These are phyloP conservation scores for Sideroxylon spinosum DNA, from an alignment of 179 eudicot genomes.

Conservation along the genomic window DNA sequence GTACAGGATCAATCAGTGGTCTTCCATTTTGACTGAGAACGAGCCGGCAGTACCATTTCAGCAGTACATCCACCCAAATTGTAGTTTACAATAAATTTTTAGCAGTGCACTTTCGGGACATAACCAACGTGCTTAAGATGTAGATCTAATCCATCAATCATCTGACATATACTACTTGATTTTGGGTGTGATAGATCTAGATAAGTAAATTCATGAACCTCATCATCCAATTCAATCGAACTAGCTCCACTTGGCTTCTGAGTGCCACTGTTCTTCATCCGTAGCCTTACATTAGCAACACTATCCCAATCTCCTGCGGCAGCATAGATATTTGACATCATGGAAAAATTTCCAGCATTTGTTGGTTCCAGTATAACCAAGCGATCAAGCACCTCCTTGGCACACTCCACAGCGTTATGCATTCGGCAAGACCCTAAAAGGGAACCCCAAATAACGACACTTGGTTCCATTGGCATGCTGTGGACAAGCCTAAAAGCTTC, in stretches of 20 bases:
- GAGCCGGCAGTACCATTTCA: neutral
- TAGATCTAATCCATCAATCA: conserved; percentile 30
- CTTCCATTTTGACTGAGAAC: neutral
- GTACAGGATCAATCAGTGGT: neutral
- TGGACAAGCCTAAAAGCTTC: conserved; percentile 44
- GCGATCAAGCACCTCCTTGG: conserved; percentile 33
- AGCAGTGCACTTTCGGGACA: conserved; percentile 11
- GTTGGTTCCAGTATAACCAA: conserved; percentile 32
- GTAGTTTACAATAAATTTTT: neutral
- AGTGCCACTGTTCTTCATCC: conserved; percentile 33
- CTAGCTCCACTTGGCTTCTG: conserved; percentile 44
- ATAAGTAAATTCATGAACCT: conserved; percentile 39
- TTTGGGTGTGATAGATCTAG: conserved; percentile 37
- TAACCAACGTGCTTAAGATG: conserved; percentile 33
- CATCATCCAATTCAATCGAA: conserved; percentile 36
- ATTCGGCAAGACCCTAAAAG: conserved; percentile 46
- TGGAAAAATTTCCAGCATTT: conserved; percentile 36
- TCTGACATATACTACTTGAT: conserved; percentile 34
- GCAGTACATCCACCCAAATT: conserved; percentile 6
- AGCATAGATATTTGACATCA: conserved; percentile 48
- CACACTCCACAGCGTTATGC: conserved; percentile 38
- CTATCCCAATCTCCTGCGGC: conserved; percentile 44
- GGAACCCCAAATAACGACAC: conserved; percentile 43
- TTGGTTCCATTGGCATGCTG: conserved; percentile 49
- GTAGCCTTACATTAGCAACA: conserved; percentile 34